Percentiles rank a stretch among this genome's conserved stretches.
These are phyloP conservation scores for Phytophthora pseudosyringae DNA, from an alignment of 352 stramenopile species.

Conservation along the genomic window DNA sequence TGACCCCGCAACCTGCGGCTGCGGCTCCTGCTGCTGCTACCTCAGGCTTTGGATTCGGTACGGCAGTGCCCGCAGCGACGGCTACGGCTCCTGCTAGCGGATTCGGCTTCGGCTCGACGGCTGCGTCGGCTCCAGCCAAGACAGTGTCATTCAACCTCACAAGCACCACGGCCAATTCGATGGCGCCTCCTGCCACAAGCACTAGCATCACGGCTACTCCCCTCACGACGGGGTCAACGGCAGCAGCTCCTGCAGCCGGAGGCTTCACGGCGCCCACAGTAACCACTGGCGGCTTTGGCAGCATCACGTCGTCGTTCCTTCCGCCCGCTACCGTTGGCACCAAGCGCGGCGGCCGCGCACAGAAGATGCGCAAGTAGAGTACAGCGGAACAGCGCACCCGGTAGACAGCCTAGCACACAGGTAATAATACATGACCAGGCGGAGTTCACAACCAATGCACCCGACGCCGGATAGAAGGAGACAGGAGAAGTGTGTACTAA, in stretches of 20 bases:
- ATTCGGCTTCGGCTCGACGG: conserved; percentile 47
- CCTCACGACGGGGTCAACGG: conserved; percentile 4
- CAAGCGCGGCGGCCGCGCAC: conserved; percentile 44
- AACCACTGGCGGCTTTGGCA: conserved; percentile 54
- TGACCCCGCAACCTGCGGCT: conserved; percentile 31
- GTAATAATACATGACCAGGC: conserved; percentile 27
- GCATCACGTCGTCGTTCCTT: conserved; percentile 53
- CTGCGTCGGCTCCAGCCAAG: conserved; percentile 50
- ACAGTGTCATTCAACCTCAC: conserved; percentile 67
- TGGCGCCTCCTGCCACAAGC: conserved; percentile 27
- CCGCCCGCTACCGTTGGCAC: conserved; percentile 34
- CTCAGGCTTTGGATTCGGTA: conserved; percentile 57
- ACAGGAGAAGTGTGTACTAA: conserved; percentile 39
- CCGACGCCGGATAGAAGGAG: neutral
- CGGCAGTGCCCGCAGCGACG: conserved; percentile 17
- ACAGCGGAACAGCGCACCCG: neutral
- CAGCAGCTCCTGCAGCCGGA: conserved; percentile 29
- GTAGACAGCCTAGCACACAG: conserved; percentile 5
- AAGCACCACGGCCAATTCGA: conserved; percentile 36
- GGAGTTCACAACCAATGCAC: neutral
- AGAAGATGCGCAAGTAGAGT: conserved; percentile 58
- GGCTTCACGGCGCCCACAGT: conserved; percentile 40
- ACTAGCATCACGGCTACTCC: conserved; percentile 33
- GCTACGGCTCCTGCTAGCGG: conserved; percentile 31
- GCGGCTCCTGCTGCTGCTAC: conserved; percentile 26